Conservation (phyloP, 176 grass and related monocot genomes). For the Panicum miliaceum region DNA sequence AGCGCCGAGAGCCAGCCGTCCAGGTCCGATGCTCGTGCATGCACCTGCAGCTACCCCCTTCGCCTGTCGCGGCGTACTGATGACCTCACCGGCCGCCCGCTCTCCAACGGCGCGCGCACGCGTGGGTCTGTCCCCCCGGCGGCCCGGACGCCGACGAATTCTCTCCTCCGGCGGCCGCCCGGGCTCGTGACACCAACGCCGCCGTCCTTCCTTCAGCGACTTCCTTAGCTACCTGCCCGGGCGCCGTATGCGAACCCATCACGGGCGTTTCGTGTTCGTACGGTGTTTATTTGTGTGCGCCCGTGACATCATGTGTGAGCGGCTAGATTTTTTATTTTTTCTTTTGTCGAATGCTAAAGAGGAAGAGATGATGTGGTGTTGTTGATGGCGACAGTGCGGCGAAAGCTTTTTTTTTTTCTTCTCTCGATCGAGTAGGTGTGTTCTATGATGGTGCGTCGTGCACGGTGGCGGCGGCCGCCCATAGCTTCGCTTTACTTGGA, state of each 20-base stretch:
- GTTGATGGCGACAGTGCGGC: neutral
- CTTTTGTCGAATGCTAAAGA: no score
- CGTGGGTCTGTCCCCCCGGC: conserved; percentile 18
- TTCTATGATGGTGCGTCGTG: conserved; percentile 5
- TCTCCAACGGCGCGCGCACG: conserved; percentile 16
- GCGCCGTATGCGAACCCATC: neutral
- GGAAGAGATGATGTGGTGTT: neutral
- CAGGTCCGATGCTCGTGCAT: neutral
- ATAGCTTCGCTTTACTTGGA: neutral
- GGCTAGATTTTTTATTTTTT: neutral
- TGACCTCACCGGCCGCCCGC: neutral
- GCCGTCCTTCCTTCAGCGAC: neutral
- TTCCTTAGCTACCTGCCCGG: neutral
- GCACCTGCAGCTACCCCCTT: neutral
- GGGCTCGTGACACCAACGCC: conserved; percentile 16
- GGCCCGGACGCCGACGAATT: neutral
- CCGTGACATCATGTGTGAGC: neutral
- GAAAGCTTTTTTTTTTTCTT: neutral
- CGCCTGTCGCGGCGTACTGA: neutral
- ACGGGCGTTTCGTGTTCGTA: conserved; percentile 5
- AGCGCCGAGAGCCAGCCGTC: no score
- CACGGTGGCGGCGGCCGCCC: neutral
- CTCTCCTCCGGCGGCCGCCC: neutral
- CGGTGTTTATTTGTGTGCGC: neutral
- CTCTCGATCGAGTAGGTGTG: neutral